These are phyloP conservation scores for Kurtzmaniella cleridarum DNA, from an alignment of 805 yeast species.

Conservation along the genomic window DNA sequence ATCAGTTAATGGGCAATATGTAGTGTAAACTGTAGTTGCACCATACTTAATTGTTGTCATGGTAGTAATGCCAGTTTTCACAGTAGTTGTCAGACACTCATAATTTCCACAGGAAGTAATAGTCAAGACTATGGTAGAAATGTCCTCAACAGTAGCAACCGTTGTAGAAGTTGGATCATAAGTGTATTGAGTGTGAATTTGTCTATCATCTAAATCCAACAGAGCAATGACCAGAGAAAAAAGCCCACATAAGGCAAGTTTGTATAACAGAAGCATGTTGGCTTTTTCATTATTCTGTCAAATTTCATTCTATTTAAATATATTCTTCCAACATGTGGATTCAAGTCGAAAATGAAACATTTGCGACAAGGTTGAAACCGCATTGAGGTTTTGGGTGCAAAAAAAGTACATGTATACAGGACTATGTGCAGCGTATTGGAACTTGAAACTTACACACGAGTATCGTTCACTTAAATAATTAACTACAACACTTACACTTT, in stretches of 20 bases:
- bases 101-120: conserved; percentile 21
- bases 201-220: background rate
- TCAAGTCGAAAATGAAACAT: background rate
- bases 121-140: conserved; percentile 17
- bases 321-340: too few species aligned
- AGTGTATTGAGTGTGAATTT: too few species aligned
- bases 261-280: too few species aligned
- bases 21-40: conserved; percentile 17
- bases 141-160: too few species aligned
- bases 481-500: too few species aligned
- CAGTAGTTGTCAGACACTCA: conserved; percentile 14
- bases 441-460: background rate
- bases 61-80: conserved; percentile 22
- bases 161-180: background rate
- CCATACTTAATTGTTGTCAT: conserved; percentile 12
- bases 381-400: background rate
- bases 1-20: conserved; percentile 18
- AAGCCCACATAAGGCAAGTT: too few species aligned
- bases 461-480: background rate
- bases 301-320: too few species aligned
- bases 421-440: background rate
- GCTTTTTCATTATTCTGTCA: too few species aligned
- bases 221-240: background rate
- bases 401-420: background rate
- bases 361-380: background rate